phyloP scores from a whole-genome alignment of 768 basidiomycete species.

The Gloeostereum incarnatum region DNA sequence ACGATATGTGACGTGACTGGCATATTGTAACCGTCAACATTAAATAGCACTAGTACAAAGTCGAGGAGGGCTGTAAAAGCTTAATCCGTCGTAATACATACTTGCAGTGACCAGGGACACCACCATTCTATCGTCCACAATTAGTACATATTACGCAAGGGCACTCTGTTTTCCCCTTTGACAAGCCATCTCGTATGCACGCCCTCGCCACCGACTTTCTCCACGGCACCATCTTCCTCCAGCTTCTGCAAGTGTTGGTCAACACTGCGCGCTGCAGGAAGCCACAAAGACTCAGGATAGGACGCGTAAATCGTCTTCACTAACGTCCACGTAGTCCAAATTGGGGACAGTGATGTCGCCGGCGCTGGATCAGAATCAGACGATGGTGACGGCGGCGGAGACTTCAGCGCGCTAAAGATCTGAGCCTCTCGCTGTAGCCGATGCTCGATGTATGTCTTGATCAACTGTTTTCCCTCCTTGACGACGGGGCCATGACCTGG shows the following conservation, averaged over 20 bases:
- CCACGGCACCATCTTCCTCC: constrained; percentile 51
- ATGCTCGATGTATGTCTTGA: constrained; percentile 71
- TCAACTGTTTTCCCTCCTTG: constrained; percentile 44
- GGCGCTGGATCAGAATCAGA: neutral
- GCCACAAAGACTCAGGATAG: constrained; percentile 65
- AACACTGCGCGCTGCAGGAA: constrained; percentile 61
- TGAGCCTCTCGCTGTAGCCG: constrained; percentile 75
- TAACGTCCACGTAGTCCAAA: constrained; percentile 59
- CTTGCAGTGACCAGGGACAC: too few species aligned
- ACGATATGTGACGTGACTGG: too few species aligned
- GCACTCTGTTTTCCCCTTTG: too few species aligned
- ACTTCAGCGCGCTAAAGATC: constrained; percentile 46
- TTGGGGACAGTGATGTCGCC: too few species aligned
- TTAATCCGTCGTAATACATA: too few species aligned
- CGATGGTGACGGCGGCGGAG: constrained; percentile 17
- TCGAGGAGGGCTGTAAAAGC: too few species aligned
- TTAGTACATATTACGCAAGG: too few species aligned
- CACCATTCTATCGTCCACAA: too few species aligned
- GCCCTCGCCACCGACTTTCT: constrained; percentile 39
- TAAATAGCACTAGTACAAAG: too few species aligned
- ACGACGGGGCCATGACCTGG: constrained; percentile 87
- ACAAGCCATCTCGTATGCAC: too few species aligned
- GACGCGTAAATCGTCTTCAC: constrained; percentile 59
- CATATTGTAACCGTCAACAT: too few species aligned
- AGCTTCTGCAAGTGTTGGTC: constrained; percentile 70